Percentiles rank a stretch among this genome's conserved stretches.
Conservation (phyloP, 116 monocot species). For the Iris pallida region DNA sequence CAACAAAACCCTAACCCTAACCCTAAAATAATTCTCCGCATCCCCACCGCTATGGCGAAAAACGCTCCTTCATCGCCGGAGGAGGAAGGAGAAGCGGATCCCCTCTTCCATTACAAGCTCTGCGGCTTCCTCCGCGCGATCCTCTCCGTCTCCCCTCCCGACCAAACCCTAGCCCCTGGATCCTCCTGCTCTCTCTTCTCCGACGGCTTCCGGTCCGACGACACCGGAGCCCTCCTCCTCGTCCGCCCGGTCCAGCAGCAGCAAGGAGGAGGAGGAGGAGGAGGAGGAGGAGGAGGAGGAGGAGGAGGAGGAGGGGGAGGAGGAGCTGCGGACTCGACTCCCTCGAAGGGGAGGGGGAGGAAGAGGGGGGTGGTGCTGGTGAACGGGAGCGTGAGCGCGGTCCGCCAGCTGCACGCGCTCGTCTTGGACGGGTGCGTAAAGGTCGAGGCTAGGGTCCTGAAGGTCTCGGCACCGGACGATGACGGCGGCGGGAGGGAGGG, state of each 20-base stretch:
- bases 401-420: slow-evolving; percentile 56
- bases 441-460: slow-evolving; percentile 45
- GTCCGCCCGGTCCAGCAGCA: slow-evolving; percentile 19
- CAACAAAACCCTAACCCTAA: too few species aligned
- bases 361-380: slow-evolving; percentile 20
- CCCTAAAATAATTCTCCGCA: too few species aligned
- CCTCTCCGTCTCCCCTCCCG: slow-evolving; percentile 26
- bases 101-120: slow-evolving; percentile 45
- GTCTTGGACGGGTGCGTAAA: slow-evolving; percentile 27
- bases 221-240: slow-evolving; percentile 34
- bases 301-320: slow-evolving; percentile 19
- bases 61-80: too few species aligned
- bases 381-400: slow-evolving; percentile 46
- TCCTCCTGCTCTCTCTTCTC: slow-evolving; percentile 28
- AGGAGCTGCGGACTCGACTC: not conserved
- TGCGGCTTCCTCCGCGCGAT: slow-evolving; percentile 66
- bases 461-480: slow-evolving; percentile 20
- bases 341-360: slow-evolving; percentile 19
- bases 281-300: not conserved
- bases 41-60: too few species aligned
- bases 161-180: slow-evolving; percentile 7
- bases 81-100: not conserved
- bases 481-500: not conserved
- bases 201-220: slow-evolving; percentile 39
- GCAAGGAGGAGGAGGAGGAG: not conserved